These are phyloP conservation scores for Klebsormidium nitens DNA, from an alignment of 139 green algal genomes.

Conservation along the genomic window DNA sequence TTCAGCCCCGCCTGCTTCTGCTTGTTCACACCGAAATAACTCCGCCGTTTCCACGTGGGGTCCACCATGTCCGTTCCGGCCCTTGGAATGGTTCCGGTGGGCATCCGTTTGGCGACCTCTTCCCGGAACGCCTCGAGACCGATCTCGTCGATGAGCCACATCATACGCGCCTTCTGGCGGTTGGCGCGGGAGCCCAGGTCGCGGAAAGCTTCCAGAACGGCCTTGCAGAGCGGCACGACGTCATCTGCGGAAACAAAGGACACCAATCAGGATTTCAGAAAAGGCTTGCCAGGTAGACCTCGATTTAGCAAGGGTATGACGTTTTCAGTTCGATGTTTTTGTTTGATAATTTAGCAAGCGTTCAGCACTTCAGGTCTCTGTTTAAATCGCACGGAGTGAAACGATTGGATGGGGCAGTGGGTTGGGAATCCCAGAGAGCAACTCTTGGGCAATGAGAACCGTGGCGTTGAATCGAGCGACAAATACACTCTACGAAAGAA, in stretches of 20 bases:
- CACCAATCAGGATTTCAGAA: no score
- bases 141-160: conserved; percentile 89
- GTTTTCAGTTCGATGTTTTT: no score
- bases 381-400: no score
- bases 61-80: conserved; percentile 37
- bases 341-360: no score
- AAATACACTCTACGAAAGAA: no score
- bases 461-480: no score
- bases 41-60: conserved; percentile 14
- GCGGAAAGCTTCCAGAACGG: conserved; percentile 52
- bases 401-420: no score
- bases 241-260: conserved; percentile 22
- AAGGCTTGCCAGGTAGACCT: no score
- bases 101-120: conserved; percentile 72
- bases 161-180: conserved; percentile 88
- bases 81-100: conserved; percentile 21
- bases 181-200: conserved; percentile 79
- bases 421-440: no score
- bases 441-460: no score
- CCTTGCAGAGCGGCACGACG: conserved; percentile 30
- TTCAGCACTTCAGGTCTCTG: no score
- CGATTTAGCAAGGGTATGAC: no score
- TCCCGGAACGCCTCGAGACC: conserved; percentile 55
- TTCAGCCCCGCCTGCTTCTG: conserved; percentile 81
- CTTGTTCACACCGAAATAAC: conserved; percentile 75